phyloP scores from a whole-genome alignment of 2,329 filamentous ascomycete genomes.

The Sporothrix pallida region DNA sequence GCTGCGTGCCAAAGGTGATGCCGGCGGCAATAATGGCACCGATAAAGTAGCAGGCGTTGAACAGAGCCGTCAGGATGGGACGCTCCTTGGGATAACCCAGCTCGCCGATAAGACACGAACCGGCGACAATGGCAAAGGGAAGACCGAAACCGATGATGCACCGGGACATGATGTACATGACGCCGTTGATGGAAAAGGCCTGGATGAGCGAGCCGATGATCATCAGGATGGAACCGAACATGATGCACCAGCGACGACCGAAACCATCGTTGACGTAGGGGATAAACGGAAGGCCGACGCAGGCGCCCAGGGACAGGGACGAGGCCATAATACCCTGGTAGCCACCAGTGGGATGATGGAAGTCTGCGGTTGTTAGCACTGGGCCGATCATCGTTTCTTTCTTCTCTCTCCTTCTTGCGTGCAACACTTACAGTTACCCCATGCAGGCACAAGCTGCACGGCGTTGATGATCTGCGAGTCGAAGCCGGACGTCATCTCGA shows the following conservation, averaged over 20 bases:
- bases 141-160: conserved; percentile 67
- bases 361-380: conserved; percentile 38
- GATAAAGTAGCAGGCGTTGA: conserved; percentile 61
- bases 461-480: conserved; percentile 53
- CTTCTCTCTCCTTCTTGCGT: background rate
- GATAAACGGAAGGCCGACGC: conserved; percentile 58
- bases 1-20: conserved; percentile 56
- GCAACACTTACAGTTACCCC: conserved; percentile 44
- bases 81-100: conserved; percentile 66
- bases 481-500: conserved; percentile 66
- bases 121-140: conserved; percentile 63
- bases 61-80: conserved; percentile 62
- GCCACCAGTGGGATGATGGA: conserved; percentile 43
- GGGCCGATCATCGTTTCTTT: background rate
- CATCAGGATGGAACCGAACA: conserved; percentile 59
- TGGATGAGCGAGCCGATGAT: conserved; percentile 60
- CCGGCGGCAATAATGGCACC: conserved; percentile 58
- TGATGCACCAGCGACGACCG: conserved; percentile 58
- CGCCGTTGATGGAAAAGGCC: conserved; percentile 53
- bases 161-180: conserved; percentile 65
- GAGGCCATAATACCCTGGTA: conserved; percentile 52
- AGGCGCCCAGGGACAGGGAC: conserved; percentile 59
- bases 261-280: conserved; percentile 57
- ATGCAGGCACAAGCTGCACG: conserved; percentile 48
- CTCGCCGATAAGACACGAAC: conserved; percentile 64